Percentiles rank a stretch among this genome's conserved stretches.
Conservation (phyloP, 1,139 yeast genomes). For the Yamadazyma jaroonii region DNA sequence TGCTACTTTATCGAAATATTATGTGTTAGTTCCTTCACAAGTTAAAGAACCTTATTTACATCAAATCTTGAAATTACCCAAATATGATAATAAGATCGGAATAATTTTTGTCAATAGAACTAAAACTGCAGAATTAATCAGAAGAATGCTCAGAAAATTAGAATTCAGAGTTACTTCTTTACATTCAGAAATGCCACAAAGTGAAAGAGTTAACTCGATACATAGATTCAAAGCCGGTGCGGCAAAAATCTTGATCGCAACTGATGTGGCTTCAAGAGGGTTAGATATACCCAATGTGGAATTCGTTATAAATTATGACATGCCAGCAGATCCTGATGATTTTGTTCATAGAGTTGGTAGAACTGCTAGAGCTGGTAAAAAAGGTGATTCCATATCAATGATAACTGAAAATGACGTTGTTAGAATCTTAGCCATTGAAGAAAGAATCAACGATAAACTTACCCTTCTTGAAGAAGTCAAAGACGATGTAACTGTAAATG, state of each 20-base stretch:
- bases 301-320: conserved; percentile 84
- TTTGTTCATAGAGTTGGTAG: conserved; percentile 99
- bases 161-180: conserved; percentile 83
- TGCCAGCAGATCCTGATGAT: conserved; percentile 96
- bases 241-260: conserved; percentile 86
- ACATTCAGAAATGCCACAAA: conserved; percentile 94
- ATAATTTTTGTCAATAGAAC: conserved; percentile 92
- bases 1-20: conserved; percentile 57
- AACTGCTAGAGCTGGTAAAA: conserved; percentile 98
- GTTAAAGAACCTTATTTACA: conserved; percentile 88
- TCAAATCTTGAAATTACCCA: conserved; percentile 60
- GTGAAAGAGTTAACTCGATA: conserved; percentile 83
- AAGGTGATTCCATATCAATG: conserved; percentile 54
- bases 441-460: conserved; percentile 76
- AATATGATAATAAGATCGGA: conserved; percentile 63
- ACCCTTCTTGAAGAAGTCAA: conserved; percentile 63
- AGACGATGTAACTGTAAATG: conserved; percentile 74
- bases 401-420: conserved; percentile 83
- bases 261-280: conserved; percentile 97
- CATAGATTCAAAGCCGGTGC: conserved; percentile 94
- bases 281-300: conserved; percentile 92
- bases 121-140: conserved; percentile 78
- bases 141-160: conserved; percentile 69
- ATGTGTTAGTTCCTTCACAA: conserved; percentile 67
- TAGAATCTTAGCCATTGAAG: conserved; percentile 83